Evolutionary conservation across 1,284 basidiomycete genomes (phyloP), one percentile per base, ranked within the genome.

Genomic region (Sutorius eximius): DNA sequence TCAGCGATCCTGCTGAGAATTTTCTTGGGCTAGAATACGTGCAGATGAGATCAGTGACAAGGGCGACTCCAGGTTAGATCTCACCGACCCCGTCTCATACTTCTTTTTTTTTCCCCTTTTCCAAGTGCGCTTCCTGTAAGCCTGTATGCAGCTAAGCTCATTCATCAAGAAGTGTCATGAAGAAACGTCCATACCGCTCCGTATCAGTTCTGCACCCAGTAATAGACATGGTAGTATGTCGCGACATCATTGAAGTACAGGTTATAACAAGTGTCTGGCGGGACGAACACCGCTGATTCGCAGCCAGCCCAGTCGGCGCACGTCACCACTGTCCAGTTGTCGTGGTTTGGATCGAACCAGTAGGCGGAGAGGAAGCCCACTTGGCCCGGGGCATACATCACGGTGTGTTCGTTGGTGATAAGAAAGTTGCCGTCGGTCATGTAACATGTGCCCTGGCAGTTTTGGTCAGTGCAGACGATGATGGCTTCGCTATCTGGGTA

Each of bases 211-310:
- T 10, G 10, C 27, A 43, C 22, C 24, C 24, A 44, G 6, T 29
- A n/a, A 24, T 24, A 24, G 22, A 24, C 22, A 7, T 29, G 29
- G 18, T 12, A 44, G 7, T 44, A n/a, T 5, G 42, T 44, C 27
- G 16, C 6, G n/a, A 18, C n/a, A 13, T 16, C 27, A 27, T 44
- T 29, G 3, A 29, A 24, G 9, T 49, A 56, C 40, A 58, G 6
- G 18, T 60, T 48, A 15, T 59, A 60, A 13, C 57, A 51, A 1
- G 34, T 29, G 11, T 58, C 43, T 0, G 16, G 20, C 30, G 27
- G 41, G 2, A 57, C 36, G 5, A 24, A 24, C 22, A 24, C 22
- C 22, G 22, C 3, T 24, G 22, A 16, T 8, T 34, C 33, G 15
- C 15, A 16, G 15, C 15, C 13, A 15, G 10, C 12, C 13, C 33